Evolutionary conservation across 768 basidiomycete genomes (phyloP), one percentile per base, ranked within the genome.

Genomic region (Clitopilus hobsonii): DNA sequence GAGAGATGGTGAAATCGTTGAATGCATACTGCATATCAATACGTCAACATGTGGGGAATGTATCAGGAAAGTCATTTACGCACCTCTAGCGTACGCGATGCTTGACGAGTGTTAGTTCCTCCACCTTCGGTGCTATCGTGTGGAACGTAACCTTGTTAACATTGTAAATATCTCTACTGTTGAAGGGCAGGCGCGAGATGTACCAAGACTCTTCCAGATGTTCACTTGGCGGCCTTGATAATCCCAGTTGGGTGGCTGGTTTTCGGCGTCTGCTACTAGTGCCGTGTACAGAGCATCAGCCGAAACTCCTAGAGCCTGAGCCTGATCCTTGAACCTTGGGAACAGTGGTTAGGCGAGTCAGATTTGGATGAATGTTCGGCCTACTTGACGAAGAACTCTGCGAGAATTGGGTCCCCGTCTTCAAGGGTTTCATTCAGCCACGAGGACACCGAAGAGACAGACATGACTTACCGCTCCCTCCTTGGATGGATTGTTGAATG

Each of bases 371-470:
- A 6, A 1, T n/a, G n/a, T n/a, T n/a, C n/a, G n/a, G 63, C 72
- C 14, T 57, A 84, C 82, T 85, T 85, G 27, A 84, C 82, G 57
- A 82, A 80, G 69, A 86, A 85, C 64, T 86, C 85, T 11, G 75
- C 79, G 6, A 86, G 67, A 30, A 86, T 84, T 0, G 83, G 83
- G 59, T 86, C 85, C 1, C 73, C 85, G 58, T 86, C 84, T 86
- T 53, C 14, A 36, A n/a, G n/a, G n/a, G n/a, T 16, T 13, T 5
- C 14, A 22, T 11, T 47, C 28, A n/a, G 11, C 38, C 8, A 36
- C 24, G 32, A 23, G 45, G 0, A 32, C 24, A 8, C 13, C 5
- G 16, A 26, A 28, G 23, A 16, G 10, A 56, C 18, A 38, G 27
- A 6, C 2, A 51, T 5, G 8, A 74, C 82, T 54, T 62, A 85